These are phyloP conservation scores for Asterella californica DNA, from an alignment of 225 moss, liverwort and hornwort species.

Conservation along the genomic window DNA sequence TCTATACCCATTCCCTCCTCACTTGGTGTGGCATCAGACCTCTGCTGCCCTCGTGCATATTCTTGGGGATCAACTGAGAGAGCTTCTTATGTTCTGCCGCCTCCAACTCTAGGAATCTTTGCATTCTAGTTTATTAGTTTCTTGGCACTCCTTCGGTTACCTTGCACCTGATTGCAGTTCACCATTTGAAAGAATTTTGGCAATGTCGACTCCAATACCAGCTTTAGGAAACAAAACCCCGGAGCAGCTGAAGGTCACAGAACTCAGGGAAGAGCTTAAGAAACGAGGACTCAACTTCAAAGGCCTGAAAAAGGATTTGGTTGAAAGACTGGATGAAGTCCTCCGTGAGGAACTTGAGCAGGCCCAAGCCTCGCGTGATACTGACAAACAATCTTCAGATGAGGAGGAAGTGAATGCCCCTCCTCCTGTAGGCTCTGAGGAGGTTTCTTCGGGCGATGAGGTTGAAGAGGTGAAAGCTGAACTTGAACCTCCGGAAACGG, in stretches of 20 bases:
- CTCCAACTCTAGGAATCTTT: slow-evolving; percentile 33
- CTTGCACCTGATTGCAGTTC: slow-evolving; percentile 38
- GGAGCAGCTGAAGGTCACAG: slow-evolving; percentile 97
- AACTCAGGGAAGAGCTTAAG: slow-evolving; percentile 88
- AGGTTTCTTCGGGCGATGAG: neutral
- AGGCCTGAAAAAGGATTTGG: slow-evolving; percentile 94
- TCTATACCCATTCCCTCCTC: slow-evolving; percentile 5
- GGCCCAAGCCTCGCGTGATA: slow-evolving; percentile 21
- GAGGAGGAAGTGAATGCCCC: slow-evolving; percentile 12
- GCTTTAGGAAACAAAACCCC: slow-evolving; percentile 92
- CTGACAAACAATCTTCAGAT: slow-evolving; percentile 12
- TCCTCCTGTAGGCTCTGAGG: slow-evolving; percentile 16
- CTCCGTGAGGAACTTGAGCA: slow-evolving; percentile 63
- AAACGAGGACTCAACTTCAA: slow-evolving; percentile 82
- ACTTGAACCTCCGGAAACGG: slow-evolving; percentile 13
- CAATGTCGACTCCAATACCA: slow-evolving; percentile 89
- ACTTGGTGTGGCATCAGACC: slow-evolving; percentile 4
- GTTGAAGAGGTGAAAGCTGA: slow-evolving; percentile 26
- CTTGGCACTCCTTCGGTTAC: slow-evolving; percentile 32
- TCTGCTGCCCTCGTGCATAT: slow-evolving; percentile 10
- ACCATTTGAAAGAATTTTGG: slow-evolving; percentile 53
- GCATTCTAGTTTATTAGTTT: slow-evolving; percentile 36
- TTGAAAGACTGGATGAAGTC: slow-evolving; percentile 87
- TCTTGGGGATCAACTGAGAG: slow-evolving; percentile 10
- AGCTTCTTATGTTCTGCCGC: slow-evolving; percentile 21